Conservation (phyloP, 2,329 filamentous ascomycete species). For the Paecilomyces sp. region DNA sequence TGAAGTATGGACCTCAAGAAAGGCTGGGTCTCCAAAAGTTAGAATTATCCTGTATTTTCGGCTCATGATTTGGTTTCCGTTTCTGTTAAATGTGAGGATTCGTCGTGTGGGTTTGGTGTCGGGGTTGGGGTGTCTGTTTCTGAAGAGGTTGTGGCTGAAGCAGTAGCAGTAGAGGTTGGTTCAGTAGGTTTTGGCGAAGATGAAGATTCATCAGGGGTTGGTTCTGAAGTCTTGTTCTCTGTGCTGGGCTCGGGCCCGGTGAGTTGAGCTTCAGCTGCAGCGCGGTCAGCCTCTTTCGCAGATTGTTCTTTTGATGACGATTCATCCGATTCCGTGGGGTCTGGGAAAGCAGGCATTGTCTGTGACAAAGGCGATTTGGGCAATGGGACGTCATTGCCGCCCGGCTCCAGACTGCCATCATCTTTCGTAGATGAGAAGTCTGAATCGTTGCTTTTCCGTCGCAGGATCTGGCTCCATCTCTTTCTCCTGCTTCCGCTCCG, state of each 20-base stretch:
- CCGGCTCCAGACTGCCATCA: slow-evolving; percentile 10
- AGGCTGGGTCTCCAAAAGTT: no score
- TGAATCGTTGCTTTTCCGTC: slow-evolving; percentile 24
- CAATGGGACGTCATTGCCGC: slow-evolving; percentile 14
- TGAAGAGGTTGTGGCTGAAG: no score
- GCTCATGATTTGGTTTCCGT: no score
- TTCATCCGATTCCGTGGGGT: background rate
- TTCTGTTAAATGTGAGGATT: no score
- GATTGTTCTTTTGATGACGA: background rate
- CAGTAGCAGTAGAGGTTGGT: no score
- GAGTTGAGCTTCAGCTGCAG: background rate
- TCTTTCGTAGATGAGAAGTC: slow-evolving; percentile 13
- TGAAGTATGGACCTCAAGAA: no score
- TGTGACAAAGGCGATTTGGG: slow-evolving; percentile 26
- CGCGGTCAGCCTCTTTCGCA: background rate
- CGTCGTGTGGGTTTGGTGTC: no score
- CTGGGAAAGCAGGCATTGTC: slow-evolving; percentile 12
- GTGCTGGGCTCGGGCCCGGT: background rate
- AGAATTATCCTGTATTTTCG: no score
- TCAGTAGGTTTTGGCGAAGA: no score
- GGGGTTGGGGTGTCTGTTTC: no score
- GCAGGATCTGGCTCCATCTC: slow-evolving; percentile 30
- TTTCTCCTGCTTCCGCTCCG: slow-evolving; percentile 28
- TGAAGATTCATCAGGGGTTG: no score
- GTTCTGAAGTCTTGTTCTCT: no score